Conservation (phyloP, 768 basidiomycete genomes). For the Lactifluus hygrophoroides region DNA sequence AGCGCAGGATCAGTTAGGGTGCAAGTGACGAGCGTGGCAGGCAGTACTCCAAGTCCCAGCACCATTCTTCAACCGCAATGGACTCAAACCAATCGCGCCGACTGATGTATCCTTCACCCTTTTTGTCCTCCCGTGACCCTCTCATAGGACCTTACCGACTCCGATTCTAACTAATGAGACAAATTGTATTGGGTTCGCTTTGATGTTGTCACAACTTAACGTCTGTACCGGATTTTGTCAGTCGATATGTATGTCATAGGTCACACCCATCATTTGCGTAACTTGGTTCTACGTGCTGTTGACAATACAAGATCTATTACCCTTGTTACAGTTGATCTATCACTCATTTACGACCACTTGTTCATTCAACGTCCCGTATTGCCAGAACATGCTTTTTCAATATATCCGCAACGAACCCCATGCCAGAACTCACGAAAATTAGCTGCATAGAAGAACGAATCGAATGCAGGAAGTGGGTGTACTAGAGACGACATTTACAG, state of each 20-base stretch:
- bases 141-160: no score
- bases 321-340: not conserved
- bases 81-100: no score
- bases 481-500: not conserved
- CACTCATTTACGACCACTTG: not conserved
- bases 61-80: no score
- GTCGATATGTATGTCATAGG: not conserved
- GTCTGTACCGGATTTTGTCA: not conserved
- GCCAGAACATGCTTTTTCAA: not conserved
- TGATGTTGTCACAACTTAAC: slow-evolving; percentile 10
- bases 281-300: not conserved
- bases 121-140: no score
- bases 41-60: no score
- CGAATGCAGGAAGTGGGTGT: not conserved
- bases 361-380: not conserved
- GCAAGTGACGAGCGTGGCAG: no score
- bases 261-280: not conserved
- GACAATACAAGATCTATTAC: not conserved
- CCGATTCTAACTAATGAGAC: no score
- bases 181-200: no score
- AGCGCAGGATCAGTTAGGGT: no score
- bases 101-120: no score
- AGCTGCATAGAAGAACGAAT: not conserved
- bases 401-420: not conserved
- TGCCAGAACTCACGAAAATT: not conserved